These are phyloP conservation scores for Anisodus tanguticus DNA, from an alignment of 257 asterid species.

Conservation along the genomic window DNA sequence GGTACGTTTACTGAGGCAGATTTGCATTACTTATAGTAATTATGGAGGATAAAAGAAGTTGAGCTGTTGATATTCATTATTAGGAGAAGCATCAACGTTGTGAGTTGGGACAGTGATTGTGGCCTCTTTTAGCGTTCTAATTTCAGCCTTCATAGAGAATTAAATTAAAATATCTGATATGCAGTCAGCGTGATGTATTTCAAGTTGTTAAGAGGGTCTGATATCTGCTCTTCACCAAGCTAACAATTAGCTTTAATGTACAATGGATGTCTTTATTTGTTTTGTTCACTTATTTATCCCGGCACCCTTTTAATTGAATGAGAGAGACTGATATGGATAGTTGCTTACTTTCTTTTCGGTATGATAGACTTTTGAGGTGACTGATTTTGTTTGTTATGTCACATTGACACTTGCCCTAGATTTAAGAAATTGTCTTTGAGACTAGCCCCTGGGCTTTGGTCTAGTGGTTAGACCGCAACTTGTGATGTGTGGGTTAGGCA, in stretches of 20 bases:
- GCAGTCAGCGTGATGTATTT: not conserved
- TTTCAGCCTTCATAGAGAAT: not conserved
- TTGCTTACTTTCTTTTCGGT: slow-evolving; percentile 9
- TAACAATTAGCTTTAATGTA: not conserved
- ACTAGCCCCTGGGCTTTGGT: not conserved
- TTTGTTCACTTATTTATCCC: not conserved
- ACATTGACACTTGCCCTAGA: not conserved
- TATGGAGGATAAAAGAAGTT: not conserved
- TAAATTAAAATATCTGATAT: not conserved
- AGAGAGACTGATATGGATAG: not conserved
- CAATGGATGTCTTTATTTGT: not conserved
- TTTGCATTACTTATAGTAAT: not conserved
- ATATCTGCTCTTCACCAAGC: not conserved
- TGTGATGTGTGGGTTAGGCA: not conserved
- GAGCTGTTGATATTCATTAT: slow-evolving; percentile 3
- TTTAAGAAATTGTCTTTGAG: not conserved
- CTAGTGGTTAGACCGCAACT: not conserved
- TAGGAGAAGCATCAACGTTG: not conserved
- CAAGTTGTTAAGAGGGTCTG: not conserved
- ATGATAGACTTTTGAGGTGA: not conserved
- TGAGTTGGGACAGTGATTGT: not conserved
- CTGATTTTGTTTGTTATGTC: not conserved
- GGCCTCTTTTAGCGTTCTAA: slow-evolving; percentile 13
- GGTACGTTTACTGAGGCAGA: slow-evolving; percentile 38
- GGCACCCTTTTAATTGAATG: not conserved